Conservation (phyloP, 257 asterid genomes). For the Thymus quinquecostatus region DNA sequence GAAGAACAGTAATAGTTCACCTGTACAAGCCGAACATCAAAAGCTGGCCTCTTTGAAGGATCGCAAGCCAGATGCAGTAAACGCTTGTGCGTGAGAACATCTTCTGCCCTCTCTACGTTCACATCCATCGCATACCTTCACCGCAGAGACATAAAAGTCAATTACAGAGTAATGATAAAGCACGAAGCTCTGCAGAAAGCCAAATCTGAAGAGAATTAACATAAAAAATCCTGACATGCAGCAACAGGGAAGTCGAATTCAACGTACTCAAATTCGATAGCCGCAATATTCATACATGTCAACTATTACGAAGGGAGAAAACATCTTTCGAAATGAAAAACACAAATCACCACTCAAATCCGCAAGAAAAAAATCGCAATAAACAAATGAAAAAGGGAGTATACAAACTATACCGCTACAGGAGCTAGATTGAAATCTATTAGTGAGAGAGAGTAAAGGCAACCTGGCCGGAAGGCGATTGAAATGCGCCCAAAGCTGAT, state of each 20-base stretch:
- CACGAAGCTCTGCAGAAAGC: conserved; percentile 13
- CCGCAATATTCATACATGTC: background rate
- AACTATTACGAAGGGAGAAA: background rate
- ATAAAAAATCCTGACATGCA: conserved; percentile 36
- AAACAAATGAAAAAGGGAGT: background rate
- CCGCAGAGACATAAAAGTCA: conserved; percentile 33
- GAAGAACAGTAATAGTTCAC: conserved; percentile 39
- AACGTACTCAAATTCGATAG: conserved; percentile 2
- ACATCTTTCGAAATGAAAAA: background rate
- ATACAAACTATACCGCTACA: background rate
- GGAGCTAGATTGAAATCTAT: background rate
- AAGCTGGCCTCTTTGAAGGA: conserved; percentile 88
- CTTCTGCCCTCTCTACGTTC: conserved; percentile 94
- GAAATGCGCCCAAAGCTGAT: conserved; percentile 90
- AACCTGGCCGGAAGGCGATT: conserved; percentile 92
- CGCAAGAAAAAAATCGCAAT: background rate
- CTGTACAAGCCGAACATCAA: conserved; percentile 97
- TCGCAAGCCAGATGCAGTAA: conserved; percentile 82
- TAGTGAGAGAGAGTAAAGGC: conserved; percentile 3
- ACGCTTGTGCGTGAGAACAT: conserved; percentile 87
- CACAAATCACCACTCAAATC: conserved; percentile 26
- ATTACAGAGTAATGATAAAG: conserved; percentile 19
- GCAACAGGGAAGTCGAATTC: conserved; percentile 18
- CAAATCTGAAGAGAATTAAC: conserved; percentile 17
- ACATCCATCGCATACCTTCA: conserved; percentile 96